Percentiles rank a stretch among this genome's conserved stretches.
Conservation (phyloP, 2,329 filamentous ascomycete genomes). For the Talaromyces albobiverticillius region DNA sequence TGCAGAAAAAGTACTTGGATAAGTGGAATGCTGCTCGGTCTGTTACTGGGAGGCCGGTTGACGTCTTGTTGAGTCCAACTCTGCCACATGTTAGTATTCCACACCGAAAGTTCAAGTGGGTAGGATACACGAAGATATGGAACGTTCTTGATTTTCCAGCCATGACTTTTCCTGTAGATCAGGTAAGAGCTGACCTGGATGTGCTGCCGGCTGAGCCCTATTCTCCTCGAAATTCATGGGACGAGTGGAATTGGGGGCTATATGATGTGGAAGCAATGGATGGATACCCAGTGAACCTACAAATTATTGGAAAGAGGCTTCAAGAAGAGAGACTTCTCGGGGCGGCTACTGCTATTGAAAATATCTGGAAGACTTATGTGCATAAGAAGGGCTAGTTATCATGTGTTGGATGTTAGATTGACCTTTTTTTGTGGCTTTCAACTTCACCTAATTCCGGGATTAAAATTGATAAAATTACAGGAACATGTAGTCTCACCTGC, state of each 20-base stretch:
- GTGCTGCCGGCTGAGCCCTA: slow-evolving; percentile 23
- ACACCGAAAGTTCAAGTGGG: slow-evolving; percentile 45
- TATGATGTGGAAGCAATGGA: slow-evolving; percentile 45
- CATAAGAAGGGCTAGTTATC: too few relatives aligned
- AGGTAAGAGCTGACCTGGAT: slow-evolving; percentile 43
- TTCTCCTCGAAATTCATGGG: slow-evolving; percentile 48
- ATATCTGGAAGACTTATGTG: slow-evolving; percentile 19
- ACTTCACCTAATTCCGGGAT: too few relatives aligned
- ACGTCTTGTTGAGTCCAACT: slow-evolving; percentile 57
- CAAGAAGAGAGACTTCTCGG: slow-evolving; percentile 57
- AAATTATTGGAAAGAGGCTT: slow-evolving; percentile 51
- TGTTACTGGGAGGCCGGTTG: slow-evolving; percentile 46
- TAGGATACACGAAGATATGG: slow-evolving; percentile 62
- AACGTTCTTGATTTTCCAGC: slow-evolving; percentile 63
- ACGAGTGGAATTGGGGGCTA: slow-evolving; percentile 51
- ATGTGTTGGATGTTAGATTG: too few relatives aligned
- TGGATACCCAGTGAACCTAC: slow-evolving; percentile 51
- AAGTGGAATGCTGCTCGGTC: slow-evolving; percentile 54
- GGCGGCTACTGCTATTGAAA: slow-evolving; percentile 37
- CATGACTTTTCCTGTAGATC: slow-evolving; percentile 54
- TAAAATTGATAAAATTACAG: too few relatives aligned
- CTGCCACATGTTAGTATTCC: slow-evolving; percentile 58
- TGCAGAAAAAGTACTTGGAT: slow-evolving; percentile 57
- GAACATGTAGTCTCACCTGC: too few relatives aligned
- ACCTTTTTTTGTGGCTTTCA: too few relatives aligned